Conservation (phyloP, 2,329 filamentous ascomycete species). For the Aspergillus pseudoviridinutans region DNA sequence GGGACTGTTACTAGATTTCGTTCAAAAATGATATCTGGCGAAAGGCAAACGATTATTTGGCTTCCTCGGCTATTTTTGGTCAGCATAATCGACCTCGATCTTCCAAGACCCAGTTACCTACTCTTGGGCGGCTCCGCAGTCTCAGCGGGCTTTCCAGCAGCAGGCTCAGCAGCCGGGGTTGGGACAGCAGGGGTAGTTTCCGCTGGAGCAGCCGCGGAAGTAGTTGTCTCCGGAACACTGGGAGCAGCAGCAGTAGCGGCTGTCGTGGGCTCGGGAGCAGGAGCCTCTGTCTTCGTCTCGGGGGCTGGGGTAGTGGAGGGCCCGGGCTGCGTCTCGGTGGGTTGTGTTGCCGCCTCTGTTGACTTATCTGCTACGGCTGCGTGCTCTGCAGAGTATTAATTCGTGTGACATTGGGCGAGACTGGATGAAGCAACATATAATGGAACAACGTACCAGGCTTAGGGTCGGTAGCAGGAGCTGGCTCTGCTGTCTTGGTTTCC, state of each 20-base stretch:
- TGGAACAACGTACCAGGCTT: slow-evolving; percentile 12
- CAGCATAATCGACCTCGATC: slow-evolving; percentile 1
- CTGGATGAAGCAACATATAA: not conserved
- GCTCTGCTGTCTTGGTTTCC: slow-evolving; percentile 1
- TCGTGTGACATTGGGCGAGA: not conserved
- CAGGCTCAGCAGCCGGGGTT: slow-evolving; percentile 2
- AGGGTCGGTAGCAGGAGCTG: slow-evolving; percentile 7
- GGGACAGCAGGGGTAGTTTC: not conserved
- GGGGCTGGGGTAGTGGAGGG: slow-evolving; percentile 2
- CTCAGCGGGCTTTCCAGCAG: slow-evolving; percentile 11
- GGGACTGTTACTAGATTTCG: not conserved
- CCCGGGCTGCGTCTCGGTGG: slow-evolving; percentile 9
- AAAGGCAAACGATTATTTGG: not conserved
- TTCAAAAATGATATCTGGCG: not conserved
- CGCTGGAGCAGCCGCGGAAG: slow-evolving; percentile 1
- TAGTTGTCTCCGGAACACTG: slow-evolving; percentile 5
- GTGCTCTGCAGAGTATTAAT: not conserved
- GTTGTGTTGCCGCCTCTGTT: slow-evolving; percentile 5
- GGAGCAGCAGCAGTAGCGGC: slow-evolving; percentile 3
- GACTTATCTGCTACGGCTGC: slow-evolving; percentile 8
- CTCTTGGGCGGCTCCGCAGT: slow-evolving; percentile 8
- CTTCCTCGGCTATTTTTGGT: slow-evolving; percentile 6
- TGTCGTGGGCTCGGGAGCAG: not conserved
- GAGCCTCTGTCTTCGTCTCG: slow-evolving; percentile 9
- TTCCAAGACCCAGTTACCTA: not conserved